Evolutionary conservation across 2,329 filamentous ascomycete species (phyloP), one percentile per base, ranked within the genome.

Genomic region (Purpureocillium lavendulum): DNA sequence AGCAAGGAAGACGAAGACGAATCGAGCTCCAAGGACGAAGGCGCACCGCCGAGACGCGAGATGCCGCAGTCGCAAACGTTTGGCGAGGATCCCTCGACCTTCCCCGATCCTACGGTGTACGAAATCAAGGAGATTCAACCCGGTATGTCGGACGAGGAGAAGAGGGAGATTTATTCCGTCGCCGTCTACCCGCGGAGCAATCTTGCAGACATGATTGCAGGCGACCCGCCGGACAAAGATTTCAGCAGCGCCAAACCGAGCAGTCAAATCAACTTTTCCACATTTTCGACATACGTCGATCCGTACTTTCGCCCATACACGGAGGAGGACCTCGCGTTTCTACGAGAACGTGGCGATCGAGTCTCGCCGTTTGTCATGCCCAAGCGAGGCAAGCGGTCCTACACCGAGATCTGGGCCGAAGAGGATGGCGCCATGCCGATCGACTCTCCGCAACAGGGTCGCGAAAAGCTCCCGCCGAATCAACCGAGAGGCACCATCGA

Each of bases 201-300:
- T 54, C 71, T 98, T 8, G 73, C 80, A 42, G 82, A 96, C 55
- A 70, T 92, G 49, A 94, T 94, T 47, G 84, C 90, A 10, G 92
- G 92, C 35, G 81, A 84, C 30, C 85, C 89, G 2, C 90, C 92
- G 1, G 89, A 97, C 60, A 88, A 87, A 58, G 92, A 98, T 65
- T 97, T 96, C 55, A 96, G 87, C 57, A 94, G 80, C 56, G 84
- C 87, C 28, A 98, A 97, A 58, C 88, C 90, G 5, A 82, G 82
- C 15, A 94, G 90, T 53, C 92, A 98, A 66, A 92, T 97, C 59
- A 89, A 85, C 58, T 92, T 92, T 48, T 84, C 80, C 41, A 95
- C 90, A 2, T 98, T 98, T 61, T 82, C 84, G n/a, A 81, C 84
- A 6, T 95, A 92, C 56, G 76, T 94, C 40, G 92, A 98, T 47